A percentile compares a stretch with the other conserved stretches of the same genome.
phyloP scores from a whole-genome alignment of 1,284 basidiomycete species.

The Acaromyces ingoldii region DNA sequence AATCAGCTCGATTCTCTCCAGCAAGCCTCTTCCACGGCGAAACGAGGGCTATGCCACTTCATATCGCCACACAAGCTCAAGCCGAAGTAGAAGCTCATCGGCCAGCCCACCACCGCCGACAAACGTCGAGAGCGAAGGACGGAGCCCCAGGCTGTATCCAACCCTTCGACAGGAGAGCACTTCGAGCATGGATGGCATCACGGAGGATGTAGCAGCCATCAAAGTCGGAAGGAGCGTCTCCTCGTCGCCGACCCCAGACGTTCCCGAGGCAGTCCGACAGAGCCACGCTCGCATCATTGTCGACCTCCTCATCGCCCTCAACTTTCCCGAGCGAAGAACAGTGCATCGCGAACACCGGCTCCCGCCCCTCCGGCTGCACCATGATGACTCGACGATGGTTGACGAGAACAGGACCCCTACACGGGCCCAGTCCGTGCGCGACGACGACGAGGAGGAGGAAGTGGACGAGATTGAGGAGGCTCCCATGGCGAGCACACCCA shows the following conservation, averaged over 20 bases:
- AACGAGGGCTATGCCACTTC: no score
- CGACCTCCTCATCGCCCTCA: constrained; percentile 36
- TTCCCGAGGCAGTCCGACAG: constrained; percentile 15
- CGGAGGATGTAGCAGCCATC: constrained; percentile 4
- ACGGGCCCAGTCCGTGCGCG: background rate
- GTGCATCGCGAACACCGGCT: background rate
- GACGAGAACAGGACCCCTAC: no score
- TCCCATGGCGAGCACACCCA: background rate
- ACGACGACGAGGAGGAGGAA: background rate
- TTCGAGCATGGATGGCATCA: background rate
- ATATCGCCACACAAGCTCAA: no score
- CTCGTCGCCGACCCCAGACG: no score
- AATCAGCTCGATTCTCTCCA: constrained; percentile 21
- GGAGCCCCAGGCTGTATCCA: no score
- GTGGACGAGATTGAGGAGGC: background rate
- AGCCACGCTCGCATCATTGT: constrained; percentile 31
- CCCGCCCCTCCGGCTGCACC: background rate
- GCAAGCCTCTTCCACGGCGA: no score
- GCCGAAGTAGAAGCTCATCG: no score
- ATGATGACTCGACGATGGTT: background rate
- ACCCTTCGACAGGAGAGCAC: background rate
- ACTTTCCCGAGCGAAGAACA: constrained; percentile 20
- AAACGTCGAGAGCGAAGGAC: no score
- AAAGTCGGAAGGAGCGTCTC: no score
- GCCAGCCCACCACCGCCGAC: background rate